Conservation (phyloP, 305 asterid genomes). For the Plantago lanceolata region DNA sequence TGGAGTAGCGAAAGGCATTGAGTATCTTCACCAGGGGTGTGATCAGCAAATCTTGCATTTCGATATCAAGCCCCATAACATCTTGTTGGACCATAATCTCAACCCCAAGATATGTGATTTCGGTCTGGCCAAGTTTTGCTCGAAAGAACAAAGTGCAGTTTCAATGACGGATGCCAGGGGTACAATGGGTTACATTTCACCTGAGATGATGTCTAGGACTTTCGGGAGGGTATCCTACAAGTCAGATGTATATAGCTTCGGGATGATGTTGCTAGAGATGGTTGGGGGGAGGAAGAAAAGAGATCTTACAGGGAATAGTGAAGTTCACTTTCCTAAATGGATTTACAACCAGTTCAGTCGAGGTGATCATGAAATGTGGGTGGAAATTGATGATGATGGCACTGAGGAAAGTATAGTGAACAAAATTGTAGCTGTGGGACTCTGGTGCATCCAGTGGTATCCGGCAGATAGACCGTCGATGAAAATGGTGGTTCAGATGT, state of each 20-base stretch:
- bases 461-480: constrained; percentile 34
- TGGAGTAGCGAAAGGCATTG: constrained; percentile 31
- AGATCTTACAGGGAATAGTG: constrained; percentile 11
- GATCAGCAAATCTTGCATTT: constrained; percentile 2
- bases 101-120: constrained; percentile 32
- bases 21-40: constrained; percentile 21
- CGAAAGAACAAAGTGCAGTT: constrained; percentile 31
- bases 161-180: constrained; percentile 33
- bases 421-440: constrained; percentile 31
- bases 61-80: background rate
- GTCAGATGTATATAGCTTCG: constrained; percentile 37
- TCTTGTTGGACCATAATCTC: constrained; percentile 15
- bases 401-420: constrained; percentile 14
- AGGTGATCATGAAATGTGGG: constrained; percentile 23
- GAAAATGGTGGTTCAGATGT: constrained; percentile 38
- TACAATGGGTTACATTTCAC: constrained; percentile 37
- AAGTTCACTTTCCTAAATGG: constrained; percentile 32
- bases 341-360: constrained; percentile 12
- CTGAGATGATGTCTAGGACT: constrained; percentile 32
- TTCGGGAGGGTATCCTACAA: constrained; percentile 33
- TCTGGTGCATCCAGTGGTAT: constrained; percentile 40
- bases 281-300: constrained; percentile 36
- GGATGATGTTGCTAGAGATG: constrained; percentile 39
- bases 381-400: constrained; percentile 23
- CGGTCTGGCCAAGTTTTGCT: constrained; percentile 34